phyloP scores from a whole-genome alignment of 768 basidiomycete genomes.

The Lactarius evosmus region DNA sequence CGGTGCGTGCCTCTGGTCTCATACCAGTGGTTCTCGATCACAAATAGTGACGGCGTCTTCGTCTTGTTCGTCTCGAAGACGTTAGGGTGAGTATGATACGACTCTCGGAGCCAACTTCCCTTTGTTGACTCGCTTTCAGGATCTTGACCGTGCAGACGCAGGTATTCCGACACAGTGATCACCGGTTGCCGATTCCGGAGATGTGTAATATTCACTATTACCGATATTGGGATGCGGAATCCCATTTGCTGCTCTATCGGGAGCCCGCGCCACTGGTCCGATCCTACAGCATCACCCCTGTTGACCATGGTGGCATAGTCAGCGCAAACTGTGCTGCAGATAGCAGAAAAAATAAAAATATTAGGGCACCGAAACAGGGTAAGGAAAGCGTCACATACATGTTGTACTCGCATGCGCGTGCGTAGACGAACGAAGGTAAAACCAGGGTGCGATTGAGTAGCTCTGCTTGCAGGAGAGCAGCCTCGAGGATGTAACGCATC shows the following conservation, averaged over 20 bases:
- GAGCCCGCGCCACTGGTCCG: slow-evolving; percentile 41
- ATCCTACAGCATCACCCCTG: slow-evolving; percentile 41
- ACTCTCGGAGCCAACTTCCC: slow-evolving; percentile 40
- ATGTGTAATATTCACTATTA: slow-evolving; percentile 44
- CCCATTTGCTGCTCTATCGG: slow-evolving; percentile 39
- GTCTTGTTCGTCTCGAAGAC: slow-evolving; percentile 29
- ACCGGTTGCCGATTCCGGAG: slow-evolving; percentile 40
- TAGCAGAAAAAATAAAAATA: background rate
- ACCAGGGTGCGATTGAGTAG: slow-evolving; percentile 44
- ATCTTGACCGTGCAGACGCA: slow-evolving; percentile 40
- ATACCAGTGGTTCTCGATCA: slow-evolving; percentile 42
- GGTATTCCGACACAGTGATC: slow-evolving; percentile 42
- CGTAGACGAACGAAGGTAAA: slow-evolving; percentile 46
- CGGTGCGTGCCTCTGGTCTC: slow-evolving; percentile 39
- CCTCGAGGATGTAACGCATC: slow-evolving; percentile 51
- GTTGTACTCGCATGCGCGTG: slow-evolving; percentile 44
- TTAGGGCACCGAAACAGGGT: slow-evolving; percentile 9
- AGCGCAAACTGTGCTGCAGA: slow-evolving; percentile 37
- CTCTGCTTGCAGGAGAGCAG: slow-evolving; percentile 43
- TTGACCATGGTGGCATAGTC: slow-evolving; percentile 44
- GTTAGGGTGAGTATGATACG: slow-evolving; percentile 36
- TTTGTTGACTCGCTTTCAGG: slow-evolving; percentile 38
- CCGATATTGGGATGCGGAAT: slow-evolving; percentile 37
- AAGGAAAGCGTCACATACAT: slow-evolving; percentile 31
- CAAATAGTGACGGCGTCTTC: slow-evolving; percentile 32